Evolutionary conservation across 106 monocot species (phyloP).

Genomic region (Dendrobium nobile): DNA sequence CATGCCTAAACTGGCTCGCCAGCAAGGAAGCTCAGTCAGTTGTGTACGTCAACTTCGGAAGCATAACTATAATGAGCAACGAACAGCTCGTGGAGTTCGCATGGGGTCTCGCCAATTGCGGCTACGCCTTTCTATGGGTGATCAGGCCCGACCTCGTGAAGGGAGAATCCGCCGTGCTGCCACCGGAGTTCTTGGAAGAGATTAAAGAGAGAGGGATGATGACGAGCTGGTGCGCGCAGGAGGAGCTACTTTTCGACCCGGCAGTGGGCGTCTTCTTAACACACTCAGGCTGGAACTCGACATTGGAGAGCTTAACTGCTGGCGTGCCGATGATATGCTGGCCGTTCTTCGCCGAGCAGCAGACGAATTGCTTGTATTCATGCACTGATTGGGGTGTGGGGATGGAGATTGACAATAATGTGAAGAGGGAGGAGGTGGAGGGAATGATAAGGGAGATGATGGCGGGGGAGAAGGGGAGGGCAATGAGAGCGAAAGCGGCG

Average conservation of each 20-base stretch:
- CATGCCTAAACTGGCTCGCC: constrained; percentile 30
- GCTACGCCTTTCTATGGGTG: constrained; percentile 20
- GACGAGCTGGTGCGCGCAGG: constrained; percentile 40
- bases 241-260: constrained; percentile 29
- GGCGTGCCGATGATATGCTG: constrained; percentile 25
- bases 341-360: constrained; percentile 35
- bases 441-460: constrained; percentile 38
- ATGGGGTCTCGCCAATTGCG: constrained; percentile 32
- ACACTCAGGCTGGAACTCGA: constrained; percentile 67
- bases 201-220: constrained; percentile 20
- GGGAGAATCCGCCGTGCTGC: constrained; percentile 11
- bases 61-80: constrained; percentile 14
- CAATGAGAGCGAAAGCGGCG: constrained; percentile 26
- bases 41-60: constrained; percentile 17
- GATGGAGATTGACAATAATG: constrained; percentile 31
- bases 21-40: constrained; percentile 6
- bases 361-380: constrained; percentile 19
- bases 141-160: constrained; percentile 36
- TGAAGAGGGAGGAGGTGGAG: constrained; percentile 37
- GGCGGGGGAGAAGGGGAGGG: constrained; percentile 20
- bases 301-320: constrained; percentile 19
- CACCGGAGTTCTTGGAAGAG: constrained; percentile 15
- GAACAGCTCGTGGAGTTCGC: constrained; percentile 28
- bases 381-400: constrained; percentile 18
- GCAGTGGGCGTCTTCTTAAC: constrained; percentile 49